phyloP scores from a whole-genome alignment of 495 filamentous ascomycete genomes.

The Talaromyces ruber region DNA sequence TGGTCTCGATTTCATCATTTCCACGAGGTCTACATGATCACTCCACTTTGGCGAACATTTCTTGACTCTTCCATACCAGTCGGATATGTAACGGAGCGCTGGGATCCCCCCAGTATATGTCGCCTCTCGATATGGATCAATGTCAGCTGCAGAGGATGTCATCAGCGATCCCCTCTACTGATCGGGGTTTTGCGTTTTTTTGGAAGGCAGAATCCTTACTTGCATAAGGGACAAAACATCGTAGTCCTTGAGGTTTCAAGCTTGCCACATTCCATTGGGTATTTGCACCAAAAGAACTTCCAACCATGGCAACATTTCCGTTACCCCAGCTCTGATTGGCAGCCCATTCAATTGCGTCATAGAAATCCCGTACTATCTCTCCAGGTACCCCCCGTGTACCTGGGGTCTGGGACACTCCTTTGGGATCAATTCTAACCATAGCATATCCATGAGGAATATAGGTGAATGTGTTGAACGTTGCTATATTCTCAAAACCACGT shows the following conservation, averaged over 20 bases:
- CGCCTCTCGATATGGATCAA: background rate
- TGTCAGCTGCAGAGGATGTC: background rate
- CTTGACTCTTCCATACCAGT: background rate
- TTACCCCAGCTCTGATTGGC: background rate
- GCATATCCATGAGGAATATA: background rate
- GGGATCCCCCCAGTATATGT: background rate
- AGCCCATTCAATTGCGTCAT: background rate
- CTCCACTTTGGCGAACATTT: background rate
- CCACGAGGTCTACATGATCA: background rate
- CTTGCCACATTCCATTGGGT: background rate
- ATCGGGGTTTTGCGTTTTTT: too few species aligned
- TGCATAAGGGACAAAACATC: slow-evolving; percentile 1
- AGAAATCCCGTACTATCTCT: background rate
- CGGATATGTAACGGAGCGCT: background rate
- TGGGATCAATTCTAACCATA: background rate
- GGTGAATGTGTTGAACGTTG: background rate
- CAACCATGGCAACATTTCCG: background rate
- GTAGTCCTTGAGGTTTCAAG: background rate
- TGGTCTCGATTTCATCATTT: background rate
- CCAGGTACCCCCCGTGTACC: background rate
- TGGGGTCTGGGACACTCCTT: background rate
- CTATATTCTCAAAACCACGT: background rate
- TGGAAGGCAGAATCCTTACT: background rate
- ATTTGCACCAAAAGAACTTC: background rate
- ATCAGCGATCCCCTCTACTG: background rate